Percentiles rank a stretch among this genome's conserved stretches.
These are phyloP conservation scores for Inga laurina DNA, from an alignment of 306 rosid genomes.

Conservation along the genomic window DNA sequence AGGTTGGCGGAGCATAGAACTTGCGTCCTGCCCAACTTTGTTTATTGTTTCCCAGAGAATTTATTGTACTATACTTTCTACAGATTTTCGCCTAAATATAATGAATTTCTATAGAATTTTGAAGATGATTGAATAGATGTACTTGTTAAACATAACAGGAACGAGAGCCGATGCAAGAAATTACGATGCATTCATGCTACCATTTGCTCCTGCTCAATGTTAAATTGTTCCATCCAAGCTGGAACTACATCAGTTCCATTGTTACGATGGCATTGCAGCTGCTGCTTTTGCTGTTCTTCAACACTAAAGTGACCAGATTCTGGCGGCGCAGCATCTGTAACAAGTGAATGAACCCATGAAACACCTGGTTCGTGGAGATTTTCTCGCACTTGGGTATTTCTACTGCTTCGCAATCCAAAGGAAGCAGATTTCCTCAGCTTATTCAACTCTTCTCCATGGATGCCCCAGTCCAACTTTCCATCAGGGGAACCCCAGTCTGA, in stretches of 20 bases:
- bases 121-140: constrained; percentile 37
- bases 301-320: constrained; percentile 34
- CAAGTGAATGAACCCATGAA: constrained; percentile 78
- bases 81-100: constrained; percentile 38
- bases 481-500: constrained; percentile 75
- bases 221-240: constrained; percentile 65
- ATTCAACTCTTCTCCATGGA: constrained; percentile 61
- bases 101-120: constrained; percentile 45
- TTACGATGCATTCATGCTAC: constrained; percentile 47
- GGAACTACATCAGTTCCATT: constrained; percentile 45
- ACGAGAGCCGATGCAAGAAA: constrained; percentile 19
- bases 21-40: constrained; percentile 44
- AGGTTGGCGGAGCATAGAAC: constrained; percentile 38
- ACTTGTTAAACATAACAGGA: constrained; percentile 31
- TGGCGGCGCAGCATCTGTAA: constrained; percentile 52
- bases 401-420: constrained; percentile 52
- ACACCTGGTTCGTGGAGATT: constrained; percentile 56
- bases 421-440: constrained; percentile 75
- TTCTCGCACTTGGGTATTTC: constrained; percentile 25
- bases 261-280: constrained; percentile 41
- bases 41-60: constrained; percentile 10
- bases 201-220: constrained; percentile 72
- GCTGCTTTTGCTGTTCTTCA: constrained; percentile 53
- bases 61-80: constrained; percentile 22
- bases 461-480: constrained; percentile 74